Percentiles rank a stretch among this genome's conserved stretches.
Evolutionary conservation across 2,329 filamentous ascomycete genomes (phyloP).

Genomic region (Microcyclospora tardicrescens): DNA sequence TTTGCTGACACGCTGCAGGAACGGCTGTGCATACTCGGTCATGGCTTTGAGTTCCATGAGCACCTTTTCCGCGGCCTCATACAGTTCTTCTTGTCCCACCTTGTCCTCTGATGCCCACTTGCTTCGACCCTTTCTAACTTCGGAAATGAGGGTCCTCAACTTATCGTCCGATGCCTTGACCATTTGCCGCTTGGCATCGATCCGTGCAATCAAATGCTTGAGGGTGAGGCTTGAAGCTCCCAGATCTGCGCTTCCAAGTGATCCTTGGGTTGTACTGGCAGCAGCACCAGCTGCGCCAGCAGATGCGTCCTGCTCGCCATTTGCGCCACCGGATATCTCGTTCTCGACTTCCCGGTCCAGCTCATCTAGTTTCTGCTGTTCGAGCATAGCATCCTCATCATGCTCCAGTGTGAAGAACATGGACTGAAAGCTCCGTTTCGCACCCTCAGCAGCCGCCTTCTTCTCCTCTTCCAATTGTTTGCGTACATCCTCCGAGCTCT

Average conservation of each 20-base stretch:
- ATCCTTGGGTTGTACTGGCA: slow-evolving; percentile 60
- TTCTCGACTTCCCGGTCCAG: slow-evolving; percentile 92
- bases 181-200: slow-evolving; percentile 82
- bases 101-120: slow-evolving; percentile 99
- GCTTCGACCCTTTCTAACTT: slow-evolving; percentile 92
- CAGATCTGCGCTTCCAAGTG: slow-evolving; percentile 83
- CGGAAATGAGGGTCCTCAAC: slow-evolving; percentile 82
- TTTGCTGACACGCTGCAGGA: slow-evolving; percentile 89
- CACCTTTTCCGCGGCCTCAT: slow-evolving; percentile 93
- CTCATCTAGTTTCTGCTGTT: slow-evolving; percentile 93
- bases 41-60: slow-evolving; percentile 93
- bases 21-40: slow-evolving; percentile 94
- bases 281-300: slow-evolving; percentile 35
- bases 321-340: slow-evolving; percentile 62
- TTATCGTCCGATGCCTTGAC: slow-evolving; percentile 89
- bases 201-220: slow-evolving; percentile 91
- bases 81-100: slow-evolving; percentile 92
- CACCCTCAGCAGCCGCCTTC: slow-evolving; percentile 77
- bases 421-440: slow-evolving; percentile 80
- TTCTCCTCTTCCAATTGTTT: slow-evolving; percentile 89
- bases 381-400: slow-evolving; percentile 89
- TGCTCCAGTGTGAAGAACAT: slow-evolving; percentile 93
- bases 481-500: slow-evolving; percentile 73
- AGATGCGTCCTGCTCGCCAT: slow-evolving; percentile 38
- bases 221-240: slow-evolving; percentile 91